These are phyloP conservation scores for Metschnikowia picachoensis DNA, from an alignment of 805 yeast genomes.

Conservation along the genomic window DNA sequence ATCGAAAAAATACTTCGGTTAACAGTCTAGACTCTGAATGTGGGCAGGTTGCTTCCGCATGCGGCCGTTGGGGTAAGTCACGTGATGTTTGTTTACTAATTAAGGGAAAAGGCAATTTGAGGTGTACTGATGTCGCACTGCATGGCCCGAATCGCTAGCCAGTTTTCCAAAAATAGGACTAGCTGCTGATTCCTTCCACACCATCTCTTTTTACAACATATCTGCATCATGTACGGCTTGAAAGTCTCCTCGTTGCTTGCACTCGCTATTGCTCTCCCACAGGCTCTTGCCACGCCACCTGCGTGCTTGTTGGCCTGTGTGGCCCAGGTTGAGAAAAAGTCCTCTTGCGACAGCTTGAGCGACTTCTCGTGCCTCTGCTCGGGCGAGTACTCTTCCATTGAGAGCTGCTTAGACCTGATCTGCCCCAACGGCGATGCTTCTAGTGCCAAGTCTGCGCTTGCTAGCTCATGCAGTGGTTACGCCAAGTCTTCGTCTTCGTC, in stretches of 20 bases:
- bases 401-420: constrained; percentile 57
- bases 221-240: constrained; percentile 11
- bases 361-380: constrained; percentile 69
- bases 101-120: not conserved
- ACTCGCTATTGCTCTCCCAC: constrained; percentile 39
- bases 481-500: constrained; percentile 27
- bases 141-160: constrained; percentile 1
- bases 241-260: constrained; percentile 20
- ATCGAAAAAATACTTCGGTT: no score
- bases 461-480: constrained; percentile 47
- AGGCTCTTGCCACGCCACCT: constrained; percentile 72
- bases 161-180: constrained; percentile 3
- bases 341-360: constrained; percentile 55
- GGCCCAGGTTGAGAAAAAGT: constrained; percentile 58
- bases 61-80: not conserved
- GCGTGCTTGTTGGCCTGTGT: constrained; percentile 92
- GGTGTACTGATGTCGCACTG: constrained; percentile 6
- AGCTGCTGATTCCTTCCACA: not conserved
- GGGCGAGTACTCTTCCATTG: constrained; percentile 48
- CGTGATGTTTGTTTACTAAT: constrained; percentile 13
- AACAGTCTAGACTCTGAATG: no score
- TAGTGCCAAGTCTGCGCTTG: constrained; percentile 58
- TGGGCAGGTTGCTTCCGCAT: no score
- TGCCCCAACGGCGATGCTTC: constrained; percentile 66
- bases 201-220: no score